phyloP scores from a whole-genome alignment of 257 asterid genomes.

The Paulownia fortunei region DNA sequence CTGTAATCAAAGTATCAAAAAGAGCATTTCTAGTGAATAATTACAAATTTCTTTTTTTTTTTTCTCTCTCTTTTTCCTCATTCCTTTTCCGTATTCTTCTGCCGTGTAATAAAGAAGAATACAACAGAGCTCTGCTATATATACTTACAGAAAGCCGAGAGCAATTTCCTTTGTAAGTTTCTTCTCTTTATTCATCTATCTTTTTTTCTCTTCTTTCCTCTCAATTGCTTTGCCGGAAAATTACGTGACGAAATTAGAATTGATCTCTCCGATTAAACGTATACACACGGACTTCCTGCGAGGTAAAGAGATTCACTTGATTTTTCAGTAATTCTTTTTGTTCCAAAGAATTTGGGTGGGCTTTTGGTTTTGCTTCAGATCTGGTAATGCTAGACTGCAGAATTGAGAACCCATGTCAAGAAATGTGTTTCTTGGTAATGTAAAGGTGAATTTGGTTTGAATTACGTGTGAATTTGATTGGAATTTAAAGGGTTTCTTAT shows the following conservation, averaged over 20 bases:
- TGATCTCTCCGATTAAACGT: conserved; percentile 43
- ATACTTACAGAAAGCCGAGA: conserved; percentile 43
- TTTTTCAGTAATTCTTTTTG: background rate
- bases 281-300: conserved; percentile 20
- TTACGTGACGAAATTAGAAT: conserved; percentile 31
- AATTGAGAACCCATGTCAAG: conserved; percentile 30
- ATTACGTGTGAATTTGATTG: conserved; percentile 40
- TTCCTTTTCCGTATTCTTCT: conserved; percentile 33
- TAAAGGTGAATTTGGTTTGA: conserved; percentile 38
- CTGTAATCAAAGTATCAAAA: conserved; percentile 26
- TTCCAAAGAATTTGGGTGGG: conserved; percentile 24
- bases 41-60: background rate
- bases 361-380: conserved; percentile 59
- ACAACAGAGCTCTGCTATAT: conserved; percentile 26
- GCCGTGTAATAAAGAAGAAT: conserved; percentile 41
- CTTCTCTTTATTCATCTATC: background rate
- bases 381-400: conserved; percentile 53
- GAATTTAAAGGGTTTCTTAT: conserved; percentile 38
- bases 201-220: background rate
- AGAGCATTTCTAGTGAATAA: conserved; percentile 14
- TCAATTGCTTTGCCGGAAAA: conserved; percentile 42
- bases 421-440: conserved; percentile 22
- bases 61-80: background rate
- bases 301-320: conserved; percentile 44
- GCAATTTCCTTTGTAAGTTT: conserved; percentile 23